Evolutionary conservation across 108 stramenopile genomes (phyloP), one percentile per base, ranked within the genome.

Genomic region (Discostella pseudostelligera): DNA sequence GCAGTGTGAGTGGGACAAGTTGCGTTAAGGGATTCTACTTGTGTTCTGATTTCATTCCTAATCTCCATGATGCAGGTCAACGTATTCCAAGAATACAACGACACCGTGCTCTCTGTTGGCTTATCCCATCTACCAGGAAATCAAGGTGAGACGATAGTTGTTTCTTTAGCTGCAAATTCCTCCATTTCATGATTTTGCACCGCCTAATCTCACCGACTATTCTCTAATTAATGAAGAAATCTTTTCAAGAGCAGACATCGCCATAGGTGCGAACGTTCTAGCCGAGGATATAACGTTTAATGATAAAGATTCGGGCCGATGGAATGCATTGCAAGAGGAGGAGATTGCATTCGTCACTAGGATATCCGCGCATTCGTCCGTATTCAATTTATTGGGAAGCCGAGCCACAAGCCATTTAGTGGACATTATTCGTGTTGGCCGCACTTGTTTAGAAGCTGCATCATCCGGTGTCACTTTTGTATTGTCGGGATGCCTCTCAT

Each of bases 1-100:
- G 12, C 1, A 35, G 16, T 24, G 8, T 59, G 13, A 5, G 8
- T 59, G 13, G 1, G 16, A 9, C 17, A 22, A 26, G 32, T 45
- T 46, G n/a, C 3, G 59, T 63, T n/a, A 20, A n/a, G 26, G n/a
- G n/a, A n/a, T n/a, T n/a, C n/a, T n/a, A n/a, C n/a, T n/a, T n/a
- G n/a, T n/a, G n/a, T n/a, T n/a, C n/a, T n/a, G n/a, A n/a, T n/a
- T n/a, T n/a, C n/a, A n/a, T n/a, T n/a, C n/a, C n/a, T n/a, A n/a
- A n/a, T n/a, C n/a, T n/a, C n/a, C n/a, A n/a, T n/a, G n/a, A 10
- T n/a, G 9, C 47, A 87, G 86, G 79, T 92, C n/a, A 79, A 89
- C 59, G 78, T 84, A 7, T 91, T 94, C 67, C 89, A 87, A 59
- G 88, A 89, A 25, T 89, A 94, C 67, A 63, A 81, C 35, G 93